Evolutionary conservation across 495 filamentous ascomycete species (phyloP), one percentile per base, ranked within the genome.

Genomic region (Haplographium delicatum): DNA sequence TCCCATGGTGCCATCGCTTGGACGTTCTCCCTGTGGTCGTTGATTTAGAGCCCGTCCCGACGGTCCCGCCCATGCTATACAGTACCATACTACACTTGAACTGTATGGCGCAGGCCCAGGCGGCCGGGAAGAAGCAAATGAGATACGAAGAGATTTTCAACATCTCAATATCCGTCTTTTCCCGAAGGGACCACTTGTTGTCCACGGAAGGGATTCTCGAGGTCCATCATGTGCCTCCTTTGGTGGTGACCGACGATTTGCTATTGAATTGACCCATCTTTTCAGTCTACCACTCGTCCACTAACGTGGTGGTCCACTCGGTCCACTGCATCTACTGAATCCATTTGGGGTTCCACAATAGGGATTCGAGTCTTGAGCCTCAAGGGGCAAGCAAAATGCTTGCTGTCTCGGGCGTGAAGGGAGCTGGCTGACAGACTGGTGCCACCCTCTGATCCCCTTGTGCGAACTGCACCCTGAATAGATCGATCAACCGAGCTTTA

Each of bases 351-450:
- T 4, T 22, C 37, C 39, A 18, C 20, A 26, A 23, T 8, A 44
- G 13, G 43, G 18, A 19, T 45, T 50, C 50, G 53, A 56, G 53
- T 31, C 53, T 56, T 56, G 53, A 56, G 53, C 39, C 53, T 56
- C 53, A 46, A 56, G 31, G 22, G 33, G 18, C 44, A 54, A 47
- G 43, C 31, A 39, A 31, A 20, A 2, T 40, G 34, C 23, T 16
- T 43, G 30, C 26, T 27, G 53, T 51, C 47, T 50, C 53, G 28
- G 40, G 19, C 47, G 33, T 31, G 19, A 47, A 35, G 23, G 26
- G 28, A 28, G 5, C 44, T 23, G 38, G 25, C 52, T 44, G 5
- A n/a, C 15, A 7, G 20, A 5, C 24, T 31, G 30, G 41, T 9
- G 26, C 23, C 15, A 53, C 50, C 25, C 55, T 44, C 55, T 42